A percentile compares a stretch with the other conserved stretches of the same genome.
Conservation (phyloP, 2,329 filamentous ascomycete species). For the Escovopsis sp. region DNA sequence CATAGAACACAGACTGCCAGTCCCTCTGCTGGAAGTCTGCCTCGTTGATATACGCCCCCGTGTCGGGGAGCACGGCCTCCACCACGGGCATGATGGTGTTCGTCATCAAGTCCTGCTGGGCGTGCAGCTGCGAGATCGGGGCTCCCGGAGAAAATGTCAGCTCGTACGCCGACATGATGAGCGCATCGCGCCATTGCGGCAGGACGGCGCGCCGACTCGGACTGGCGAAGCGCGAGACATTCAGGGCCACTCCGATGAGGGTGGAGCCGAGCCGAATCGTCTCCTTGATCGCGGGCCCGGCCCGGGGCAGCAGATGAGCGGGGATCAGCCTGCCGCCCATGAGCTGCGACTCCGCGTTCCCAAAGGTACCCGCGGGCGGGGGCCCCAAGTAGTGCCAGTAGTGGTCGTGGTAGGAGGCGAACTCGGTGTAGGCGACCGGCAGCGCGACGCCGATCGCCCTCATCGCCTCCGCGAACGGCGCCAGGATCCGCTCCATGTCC, state of each 20-base stretch:
- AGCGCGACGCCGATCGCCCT: slow-evolving; percentile 11
- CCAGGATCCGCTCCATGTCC: slow-evolving; percentile 24
- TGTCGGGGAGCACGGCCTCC: slow-evolving; percentile 19
- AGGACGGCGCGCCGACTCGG: slow-evolving; percentile 21
- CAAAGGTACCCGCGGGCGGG: slow-evolving; percentile 21
- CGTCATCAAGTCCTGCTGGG: slow-evolving; percentile 17
- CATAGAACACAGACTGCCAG: slow-evolving; percentile 32
- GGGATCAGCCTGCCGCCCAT: slow-evolving; percentile 29
- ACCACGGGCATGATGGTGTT: slow-evolving; percentile 13
- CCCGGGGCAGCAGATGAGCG: slow-evolving; percentile 14
- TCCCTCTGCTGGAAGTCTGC: slow-evolving; percentile 31
- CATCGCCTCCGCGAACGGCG: slow-evolving; percentile 23
- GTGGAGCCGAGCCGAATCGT: slow-evolving; percentile 4
- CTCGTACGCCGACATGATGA: slow-evolving; percentile 16
- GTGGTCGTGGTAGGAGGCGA: slow-evolving; percentile 17
- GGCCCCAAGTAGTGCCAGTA: slow-evolving; percentile 18
- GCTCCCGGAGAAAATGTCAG: slow-evolving; percentile 15
- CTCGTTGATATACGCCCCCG: slow-evolving; percentile 37
- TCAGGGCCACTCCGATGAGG: slow-evolving; percentile 9
- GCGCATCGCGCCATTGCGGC: slow-evolving; percentile 24
- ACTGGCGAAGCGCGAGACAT: slow-evolving; percentile 8
- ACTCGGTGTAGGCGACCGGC: slow-evolving; percentile 14
- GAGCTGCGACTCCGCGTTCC: slow-evolving; percentile 13
- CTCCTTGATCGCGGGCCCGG: neutral
- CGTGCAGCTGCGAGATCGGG: slow-evolving; percentile 14